Evolutionary conservation across 108 stramenopile species (phyloP).

Genomic region (Poteriospumella lacustris): DNA sequence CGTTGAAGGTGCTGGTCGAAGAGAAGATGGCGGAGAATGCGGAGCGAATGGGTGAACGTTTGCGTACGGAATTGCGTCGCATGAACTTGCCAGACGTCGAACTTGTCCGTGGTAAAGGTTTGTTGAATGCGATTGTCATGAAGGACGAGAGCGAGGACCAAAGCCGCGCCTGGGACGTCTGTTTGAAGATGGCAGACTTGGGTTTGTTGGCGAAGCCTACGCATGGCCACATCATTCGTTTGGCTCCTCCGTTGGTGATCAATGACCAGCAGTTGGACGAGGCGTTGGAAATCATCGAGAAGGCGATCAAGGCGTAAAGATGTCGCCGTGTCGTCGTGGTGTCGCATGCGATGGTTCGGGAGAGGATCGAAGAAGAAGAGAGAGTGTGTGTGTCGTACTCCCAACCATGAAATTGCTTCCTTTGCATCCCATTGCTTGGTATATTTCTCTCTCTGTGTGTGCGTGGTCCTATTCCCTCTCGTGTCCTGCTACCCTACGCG

Average conservation of each 20-base stretch:
- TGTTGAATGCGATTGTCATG: constrained; percentile 93
- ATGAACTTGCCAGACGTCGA: constrained; percentile 51
- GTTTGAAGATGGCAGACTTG: constrained; percentile 75
- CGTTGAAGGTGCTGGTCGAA: constrained; percentile 84
- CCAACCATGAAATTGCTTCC: no score
- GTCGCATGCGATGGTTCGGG: no score
- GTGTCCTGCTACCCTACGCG: no score
- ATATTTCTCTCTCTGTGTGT: no score
- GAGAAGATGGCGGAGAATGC: constrained; percentile 84
- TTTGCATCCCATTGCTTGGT: no score
- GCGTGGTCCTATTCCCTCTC: no score
- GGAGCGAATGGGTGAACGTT: constrained; percentile 38
- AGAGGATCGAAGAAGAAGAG: no score
- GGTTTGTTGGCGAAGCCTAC: constrained; percentile 97
- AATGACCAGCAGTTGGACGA: constrained; percentile 73
- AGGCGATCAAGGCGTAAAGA: no score
- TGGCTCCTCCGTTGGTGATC: constrained; percentile 91
- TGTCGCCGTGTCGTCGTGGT: no score
- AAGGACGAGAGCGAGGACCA: constrained; percentile 78
- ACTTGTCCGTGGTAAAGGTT: constrained; percentile 81
- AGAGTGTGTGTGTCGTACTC: no score
- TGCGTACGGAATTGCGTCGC: background rate
- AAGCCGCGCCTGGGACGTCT: constrained; percentile 81
- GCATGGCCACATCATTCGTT: constrained; percentile 96
- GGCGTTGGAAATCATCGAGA: constrained; percentile 72